These are phyloP conservation scores for Ceratocystis ficicola DNA, from an alignment of 2,329 filamentous ascomycete species.

Conservation along the genomic window DNA sequence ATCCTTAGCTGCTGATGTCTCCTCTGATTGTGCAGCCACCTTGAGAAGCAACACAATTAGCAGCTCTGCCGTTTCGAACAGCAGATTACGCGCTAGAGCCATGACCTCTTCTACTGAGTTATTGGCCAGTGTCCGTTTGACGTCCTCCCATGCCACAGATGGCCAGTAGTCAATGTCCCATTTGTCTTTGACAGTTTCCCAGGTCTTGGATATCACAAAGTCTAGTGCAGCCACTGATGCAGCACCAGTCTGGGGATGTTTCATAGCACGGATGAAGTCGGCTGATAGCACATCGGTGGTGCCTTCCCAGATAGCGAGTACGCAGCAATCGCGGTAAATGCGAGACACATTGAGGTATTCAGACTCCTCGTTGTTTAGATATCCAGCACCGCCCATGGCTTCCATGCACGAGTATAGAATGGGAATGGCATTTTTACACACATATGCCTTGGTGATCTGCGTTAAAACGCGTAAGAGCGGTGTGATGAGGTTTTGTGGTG, in stretches of 20 bases:
- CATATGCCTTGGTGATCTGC: slow-evolving; percentile 48
- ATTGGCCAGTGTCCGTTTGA: slow-evolving; percentile 31
- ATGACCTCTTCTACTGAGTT: slow-evolving; percentile 33
- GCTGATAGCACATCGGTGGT: slow-evolving; percentile 58
- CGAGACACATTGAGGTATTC: slow-evolving; percentile 55
- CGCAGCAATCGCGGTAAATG: slow-evolving; percentile 51
- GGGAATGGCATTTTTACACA: slow-evolving; percentile 39
- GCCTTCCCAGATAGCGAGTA: slow-evolving; percentile 58
- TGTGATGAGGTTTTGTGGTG: slow-evolving; percentile 28
- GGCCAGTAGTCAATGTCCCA: slow-evolving; percentile 28
- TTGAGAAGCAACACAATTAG: slow-evolving; percentile 35
- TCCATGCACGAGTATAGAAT: slow-evolving; percentile 50
- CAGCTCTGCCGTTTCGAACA: slow-evolving; percentile 36
- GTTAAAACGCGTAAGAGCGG: slow-evolving; percentile 46
- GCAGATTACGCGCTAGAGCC: slow-evolving; percentile 35
- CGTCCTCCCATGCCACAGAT: slow-evolving; percentile 31
- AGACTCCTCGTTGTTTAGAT: slow-evolving; percentile 47
- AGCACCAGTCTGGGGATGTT: slow-evolving; percentile 33
- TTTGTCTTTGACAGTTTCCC: slow-evolving; percentile 6
- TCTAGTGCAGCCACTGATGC: slow-evolving; percentile 35
- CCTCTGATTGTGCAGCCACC: slow-evolving; percentile 29
- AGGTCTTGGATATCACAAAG: slow-evolving; percentile 29
- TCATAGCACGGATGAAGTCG: slow-evolving; percentile 38
- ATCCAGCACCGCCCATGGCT: slow-evolving; percentile 53
- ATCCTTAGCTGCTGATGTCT: slow-evolving; percentile 28